Base-by-base conservation (phyloP, 371 early-diverging fungal genomes). In the Choanephora cucurbitarum region DNA sequence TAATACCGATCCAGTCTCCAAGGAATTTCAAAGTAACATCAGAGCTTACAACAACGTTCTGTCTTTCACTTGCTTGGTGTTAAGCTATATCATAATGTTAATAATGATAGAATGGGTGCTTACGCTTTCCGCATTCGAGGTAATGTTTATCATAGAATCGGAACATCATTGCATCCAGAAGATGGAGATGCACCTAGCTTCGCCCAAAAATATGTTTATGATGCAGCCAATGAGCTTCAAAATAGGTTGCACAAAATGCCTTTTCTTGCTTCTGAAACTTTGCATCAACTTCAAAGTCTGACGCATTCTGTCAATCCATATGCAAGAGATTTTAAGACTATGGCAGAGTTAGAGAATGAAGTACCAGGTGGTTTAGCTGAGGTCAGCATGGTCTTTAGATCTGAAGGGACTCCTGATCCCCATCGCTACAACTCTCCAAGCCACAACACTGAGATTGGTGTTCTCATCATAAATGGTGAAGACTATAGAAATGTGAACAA, bases 41-140 rank as follows among this genome's bases (percentile, higher is more conserved):
- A 4, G 64, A 34, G 18, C 52, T 23, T 64, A 58, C 44, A 64
- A 58, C 47, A 48, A 43, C 42, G 37, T 50, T 24, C 42, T 64
- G 1, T 22, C 55, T 31, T 64, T 58, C 50, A 55, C 55, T 32
- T 58, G 55, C 13, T 64, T 28, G 64, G 59, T 9, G 52, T 33
- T 21, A 55, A 58, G 2, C n/a, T 64, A 13, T 57, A 63, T 39
- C 3, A 34, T 15, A 5, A 11, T 43, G 46, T 52, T 28, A 8
- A 2, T 17, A 62, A 40, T 22, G 21, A 34, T 1, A 23, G 17
- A 19, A 22, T 37, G 10, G 50, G 53, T 13, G 44, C 47, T 43
- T 62, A 62, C 37, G 32, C n/a, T 31, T 62, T 62, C 31, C 19
- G 53, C 37, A 52, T 57, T 42, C 57, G 57, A 22, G 57, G 53